A percentile compares a stretch with the other conserved stretches of the same genome.
phyloP scores from a whole-genome alignment of 1,284 basidiomycete species.

The Mixia osmundae region DNA sequence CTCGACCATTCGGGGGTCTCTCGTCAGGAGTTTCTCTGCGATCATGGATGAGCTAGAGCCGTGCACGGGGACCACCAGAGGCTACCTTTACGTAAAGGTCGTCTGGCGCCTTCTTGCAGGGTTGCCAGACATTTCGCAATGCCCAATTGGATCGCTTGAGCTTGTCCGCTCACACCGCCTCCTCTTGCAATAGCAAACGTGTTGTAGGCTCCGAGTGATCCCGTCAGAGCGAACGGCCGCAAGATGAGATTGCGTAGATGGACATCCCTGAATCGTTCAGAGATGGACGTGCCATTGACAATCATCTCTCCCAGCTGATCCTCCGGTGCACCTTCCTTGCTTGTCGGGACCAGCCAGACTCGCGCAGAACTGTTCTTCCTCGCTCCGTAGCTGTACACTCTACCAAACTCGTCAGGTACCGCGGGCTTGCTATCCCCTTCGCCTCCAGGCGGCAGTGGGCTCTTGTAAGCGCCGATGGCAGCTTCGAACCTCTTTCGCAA shows the following conservation, averaged over 20 bases:
- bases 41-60: neutral
- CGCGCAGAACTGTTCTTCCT: constrained; percentile 67
- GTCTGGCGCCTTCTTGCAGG: constrained; percentile 31
- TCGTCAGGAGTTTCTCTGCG: constrained; percentile 57
- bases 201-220: constrained; percentile 75
- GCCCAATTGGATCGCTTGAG: constrained; percentile 64
- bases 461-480: too few species aligned
- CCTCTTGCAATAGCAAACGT: constrained; percentile 69
- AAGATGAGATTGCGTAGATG: constrained; percentile 56
- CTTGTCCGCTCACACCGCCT: constrained; percentile 72
- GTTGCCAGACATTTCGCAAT: constrained; percentile 47
- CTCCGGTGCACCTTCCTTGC: constrained; percentile 11
- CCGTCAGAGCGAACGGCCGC: constrained; percentile 60
- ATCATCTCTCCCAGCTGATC: constrained; percentile 29
- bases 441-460: too few species aligned
- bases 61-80: neutral
- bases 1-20: constrained; percentile 93
- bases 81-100: constrained; percentile 42
- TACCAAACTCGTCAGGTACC: constrained; percentile 50
- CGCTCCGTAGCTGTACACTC: constrained; percentile 58
- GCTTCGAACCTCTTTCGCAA: too few species aligned
- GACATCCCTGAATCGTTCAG: constrained; percentile 51
- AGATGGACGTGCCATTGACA: constrained; percentile 58
- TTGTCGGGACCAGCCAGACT: constrained; percentile 69
- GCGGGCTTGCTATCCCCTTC: too few species aligned